Base-by-base conservation (phyloP, 1,139 yeast genomes). In the Diutina mesorugosa region DNA sequence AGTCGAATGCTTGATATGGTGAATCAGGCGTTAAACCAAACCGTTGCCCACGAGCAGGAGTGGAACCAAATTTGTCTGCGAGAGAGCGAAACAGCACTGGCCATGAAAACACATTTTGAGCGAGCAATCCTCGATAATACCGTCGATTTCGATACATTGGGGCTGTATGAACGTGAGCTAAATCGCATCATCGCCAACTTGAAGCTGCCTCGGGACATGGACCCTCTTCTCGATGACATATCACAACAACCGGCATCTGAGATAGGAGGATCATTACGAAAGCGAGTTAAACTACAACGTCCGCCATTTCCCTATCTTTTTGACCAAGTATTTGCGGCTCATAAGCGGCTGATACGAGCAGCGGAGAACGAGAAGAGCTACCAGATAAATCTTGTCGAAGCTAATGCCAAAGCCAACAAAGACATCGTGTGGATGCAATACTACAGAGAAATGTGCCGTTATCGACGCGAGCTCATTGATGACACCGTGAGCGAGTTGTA, bases 61-160 rank as follows among this genome's bases (percentile, higher is more conserved):
- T 76, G 80, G 80, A 60, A 63, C 30, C 67, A 69, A 55, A 65
- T 72, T 9, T 72, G 65, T 60, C 64, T 63, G 46, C 69, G 66
- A 57, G 78, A 74, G 60, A 62, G 69, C n/a, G 73, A 70, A 51
- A 66, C 72, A 35, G 70, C 76, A 46, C 66, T 69, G 52, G 64
- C 63, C 51, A 67, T 75, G 50, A 69, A 66, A 58, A 66, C 67
- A 56, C 69, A 68, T 56, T 67, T 71, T n/a, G 79, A 75, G 60
- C 69, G 69, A 57, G 59, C 66, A 38, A 64, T 69, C 12, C 60
- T 70, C 26, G 57, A 59, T 41, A 56, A 60, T 45, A 62, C 12
- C 18, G 66, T 64, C 35, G 73, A 70, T 55, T 70, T 69, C 4
- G n/a, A 35, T 35, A 35, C 14, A 57, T 73, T 72, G 56, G 32